These are phyloP conservation scores for Didymella pinodella DNA, from an alignment of 2,329 filamentous ascomycete species.

Conservation along the genomic window DNA sequence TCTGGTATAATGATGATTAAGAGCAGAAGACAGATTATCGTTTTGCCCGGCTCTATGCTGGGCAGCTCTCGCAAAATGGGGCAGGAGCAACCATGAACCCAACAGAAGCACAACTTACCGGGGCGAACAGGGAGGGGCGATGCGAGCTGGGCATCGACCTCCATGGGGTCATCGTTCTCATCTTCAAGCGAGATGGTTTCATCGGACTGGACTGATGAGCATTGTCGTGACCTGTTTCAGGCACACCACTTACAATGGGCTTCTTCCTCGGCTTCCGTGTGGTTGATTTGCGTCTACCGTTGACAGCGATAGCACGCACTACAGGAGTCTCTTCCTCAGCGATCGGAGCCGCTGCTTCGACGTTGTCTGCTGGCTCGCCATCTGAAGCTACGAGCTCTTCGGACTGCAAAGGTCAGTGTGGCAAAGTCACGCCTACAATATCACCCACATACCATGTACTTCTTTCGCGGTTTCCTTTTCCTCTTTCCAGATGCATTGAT, in stretches of 20 bases:
- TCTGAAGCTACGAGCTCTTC: conserved; percentile 43
- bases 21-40: neutral
- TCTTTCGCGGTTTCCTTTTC: conserved; percentile 40
- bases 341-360: conserved; percentile 17
- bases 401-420: conserved; percentile 34
- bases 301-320: conserved; percentile 24
- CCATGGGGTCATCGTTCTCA: conserved; percentile 37
- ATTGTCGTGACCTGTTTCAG: neutral
- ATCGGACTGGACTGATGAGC: conserved; percentile 33
- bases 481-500: conserved; percentile 37
- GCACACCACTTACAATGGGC: conserved; percentile 35
- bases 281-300: conserved; percentile 38
- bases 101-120: conserved; percentile 34
- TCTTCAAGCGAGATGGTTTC: conserved; percentile 43
- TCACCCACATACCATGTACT: conserved; percentile 35
- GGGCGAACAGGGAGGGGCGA: conserved; percentile 36
- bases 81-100: conserved; percentile 1
- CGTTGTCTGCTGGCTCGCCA: conserved; percentile 33
- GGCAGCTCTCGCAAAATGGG: conserved; percentile 5
- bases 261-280: conserved; percentile 41
- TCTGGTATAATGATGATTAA: neutral
- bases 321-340: conserved; percentile 23
- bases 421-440: neutral
- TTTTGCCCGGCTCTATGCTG: neutral
- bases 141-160: conserved; percentile 27